Evolutionary conservation across 495 filamentous ascomycete genomes (phyloP), one percentile per base, ranked within the genome.

Genomic region (Penicillium nucicola): DNA sequence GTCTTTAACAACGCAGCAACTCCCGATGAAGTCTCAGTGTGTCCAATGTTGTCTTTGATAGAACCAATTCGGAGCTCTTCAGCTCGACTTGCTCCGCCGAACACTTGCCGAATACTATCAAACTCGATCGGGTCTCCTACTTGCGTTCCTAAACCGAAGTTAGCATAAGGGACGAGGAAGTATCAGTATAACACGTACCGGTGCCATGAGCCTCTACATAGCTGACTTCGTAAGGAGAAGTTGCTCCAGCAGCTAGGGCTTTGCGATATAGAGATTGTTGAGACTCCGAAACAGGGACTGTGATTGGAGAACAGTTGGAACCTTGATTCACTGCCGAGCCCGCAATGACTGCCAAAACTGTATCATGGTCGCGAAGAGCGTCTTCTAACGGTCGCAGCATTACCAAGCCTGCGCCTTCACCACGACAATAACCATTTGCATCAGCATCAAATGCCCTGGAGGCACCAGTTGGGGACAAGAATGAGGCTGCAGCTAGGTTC

Each of bases 291-390:
- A 70, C 46, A 0, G 75, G 74, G 14, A 81, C 77, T 0, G 84
- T 87, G 60, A 89, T 89, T 18, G 81, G 80, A 19, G 78, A 76
- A 28, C 76, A 73, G 45, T 84, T 77, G 0, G 77, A 79, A 3
- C 77, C 79, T 22, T 87, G 84, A 50, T 88, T 87, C 4, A 81
- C 82, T 7, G 75, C 70, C 1, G 78, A 73, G 9, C 77, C 81
- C 0, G 80, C 64, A 31, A 88, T 77, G 30, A 86, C 77, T 5
- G 69, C 85, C 13, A 84, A 73, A 34, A 89, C 72, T 18, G 78
- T 67, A 56, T 88, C 84, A 13, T 79, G 76, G 45, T 87, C 79
- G 0, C 70, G 67, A 25, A 84, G 34, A 0, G 85, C 85, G 63
- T 84, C 78, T 7, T 76, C 68, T 0, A 86, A 72, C 1, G 79